Evolutionary conservation across 768 basidiomycete species (phyloP).

Genomic region (Trametes cingulata): DNA sequence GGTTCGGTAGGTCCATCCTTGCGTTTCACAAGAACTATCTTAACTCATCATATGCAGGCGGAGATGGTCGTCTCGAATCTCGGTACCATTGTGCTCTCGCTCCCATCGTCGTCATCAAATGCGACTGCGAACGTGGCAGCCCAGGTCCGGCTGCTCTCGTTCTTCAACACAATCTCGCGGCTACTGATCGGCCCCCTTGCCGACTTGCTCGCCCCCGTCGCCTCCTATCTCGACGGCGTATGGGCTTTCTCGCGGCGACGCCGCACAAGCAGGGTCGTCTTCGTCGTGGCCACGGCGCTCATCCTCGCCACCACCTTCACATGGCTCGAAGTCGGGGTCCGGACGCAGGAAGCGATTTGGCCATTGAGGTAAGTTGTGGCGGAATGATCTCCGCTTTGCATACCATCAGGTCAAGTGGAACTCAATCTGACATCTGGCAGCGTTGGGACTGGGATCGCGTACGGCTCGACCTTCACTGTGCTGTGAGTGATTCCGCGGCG

Average conservation of each 20-base stretch:
- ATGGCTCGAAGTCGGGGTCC: constrained; percentile 54
- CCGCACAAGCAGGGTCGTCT: constrained; percentile 59
- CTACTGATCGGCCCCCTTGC: constrained; percentile 68
- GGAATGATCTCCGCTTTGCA: too few relatives aligned
- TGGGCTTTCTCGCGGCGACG: constrained; percentile 47
- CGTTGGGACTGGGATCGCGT: constrained; percentile 64
- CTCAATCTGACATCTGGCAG: constrained; percentile 35
- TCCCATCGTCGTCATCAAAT: constrained; percentile 38
- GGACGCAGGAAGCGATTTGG: constrained; percentile 60
- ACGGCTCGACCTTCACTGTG: constrained; percentile 71
- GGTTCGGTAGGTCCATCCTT: constrained; percentile 57
- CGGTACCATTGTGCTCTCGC: constrained; percentile 70
- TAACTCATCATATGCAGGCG: constrained; percentile 40
- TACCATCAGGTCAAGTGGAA: too few relatives aligned
- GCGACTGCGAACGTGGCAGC: constrained; percentile 38
- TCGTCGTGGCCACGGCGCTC: constrained; percentile 51
- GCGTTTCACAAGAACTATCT: not conserved
- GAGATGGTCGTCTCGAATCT: constrained; percentile 87
- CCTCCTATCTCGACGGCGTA: constrained; percentile 41
- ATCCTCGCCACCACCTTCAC: constrained; percentile 52
- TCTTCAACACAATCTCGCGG: constrained; percentile 72
- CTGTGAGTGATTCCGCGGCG: constrained; percentile 50
- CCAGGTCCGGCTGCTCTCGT: constrained; percentile 71
- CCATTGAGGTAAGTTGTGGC: constrained; percentile 54
- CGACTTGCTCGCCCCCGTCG: constrained; percentile 68